Percentiles rank a stretch among this genome's conserved stretches.
phyloP scores from a whole-genome alignment of 441 rosid species.

The Eugenia klotzschiana region DNA sequence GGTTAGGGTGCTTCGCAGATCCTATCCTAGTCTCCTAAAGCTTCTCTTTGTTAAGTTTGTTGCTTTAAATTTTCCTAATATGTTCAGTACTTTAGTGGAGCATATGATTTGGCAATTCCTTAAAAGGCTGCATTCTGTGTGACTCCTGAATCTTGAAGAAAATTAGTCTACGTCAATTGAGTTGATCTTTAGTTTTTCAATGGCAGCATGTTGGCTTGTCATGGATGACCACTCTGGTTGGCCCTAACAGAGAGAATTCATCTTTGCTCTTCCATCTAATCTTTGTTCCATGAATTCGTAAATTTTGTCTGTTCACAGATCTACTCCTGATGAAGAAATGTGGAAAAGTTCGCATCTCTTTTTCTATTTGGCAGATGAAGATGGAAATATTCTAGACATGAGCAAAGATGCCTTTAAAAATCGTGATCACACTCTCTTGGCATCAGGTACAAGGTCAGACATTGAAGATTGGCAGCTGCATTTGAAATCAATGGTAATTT shows the following conservation, averaged over 20 bases:
- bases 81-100: background rate
- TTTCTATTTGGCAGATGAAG: conserved; percentile 92
- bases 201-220: background rate
- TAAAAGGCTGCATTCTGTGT: background rate
- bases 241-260: background rate
- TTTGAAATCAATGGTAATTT: conserved; percentile 55
- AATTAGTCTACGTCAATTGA: background rate
- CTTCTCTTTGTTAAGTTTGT: background rate
- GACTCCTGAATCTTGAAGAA: background rate
- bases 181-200: background rate
- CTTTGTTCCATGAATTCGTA: background rate
- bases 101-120: background rate
- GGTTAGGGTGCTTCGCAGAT: background rate
- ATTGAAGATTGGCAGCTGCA: conserved; percentile 88
- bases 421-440: conserved; percentile 48
- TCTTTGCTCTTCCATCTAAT: background rate
- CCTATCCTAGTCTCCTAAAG: background rate
- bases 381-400: conserved; percentile 52
- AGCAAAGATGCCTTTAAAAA: conserved; percentile 24
- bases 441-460: conserved; percentile 66
- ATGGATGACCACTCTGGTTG: background rate
- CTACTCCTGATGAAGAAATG: conserved; percentile 31
- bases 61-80: background rate
- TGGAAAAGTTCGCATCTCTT: conserved; percentile 58
- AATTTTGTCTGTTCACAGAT: conserved; percentile 15